Conservation (phyloP, 768 basidiomycete genomes). For the Psilocybe azurescens region DNA sequence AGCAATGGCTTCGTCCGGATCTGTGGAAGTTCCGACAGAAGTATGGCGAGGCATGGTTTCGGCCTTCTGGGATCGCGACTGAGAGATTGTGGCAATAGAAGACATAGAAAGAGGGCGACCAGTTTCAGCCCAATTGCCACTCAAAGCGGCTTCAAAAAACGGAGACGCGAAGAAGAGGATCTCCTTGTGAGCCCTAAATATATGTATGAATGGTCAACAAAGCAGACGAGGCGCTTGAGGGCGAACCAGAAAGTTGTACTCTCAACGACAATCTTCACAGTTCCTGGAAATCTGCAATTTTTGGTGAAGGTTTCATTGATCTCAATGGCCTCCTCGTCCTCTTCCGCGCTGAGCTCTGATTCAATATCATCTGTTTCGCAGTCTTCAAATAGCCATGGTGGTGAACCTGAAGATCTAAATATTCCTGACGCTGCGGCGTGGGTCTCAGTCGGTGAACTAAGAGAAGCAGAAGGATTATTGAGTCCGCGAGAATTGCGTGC, state of each 20-base stretch:
- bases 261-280: conserved; percentile 90
- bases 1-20: conserved; percentile 40
- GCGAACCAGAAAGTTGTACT: conserved; percentile 89
- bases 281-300: conserved; percentile 74
- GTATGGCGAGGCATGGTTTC: neutral
- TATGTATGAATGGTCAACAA: conserved; percentile 4
- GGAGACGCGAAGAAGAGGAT: conserved; percentile 92
- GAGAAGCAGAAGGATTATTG: conserved; percentile 77
- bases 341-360: conserved; percentile 70
- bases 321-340: conserved; percentile 75
- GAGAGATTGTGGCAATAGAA: conserved; percentile 84
- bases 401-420: conserved; percentile 81
- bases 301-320: conserved; percentile 82
- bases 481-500: conserved; percentile 82
- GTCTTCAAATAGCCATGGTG: conserved; percentile 82
- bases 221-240: neutral
- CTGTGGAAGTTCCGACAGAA: conserved; percentile 45
- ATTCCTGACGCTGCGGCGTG: conserved; percentile 88
- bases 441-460: conserved; percentile 87
- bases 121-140: conserved; percentile 93
- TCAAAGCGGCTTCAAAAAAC: conserved; percentile 91
- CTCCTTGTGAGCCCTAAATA: conserved; percentile 85
- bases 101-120: conserved; percentile 80
- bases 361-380: conserved; percentile 72
- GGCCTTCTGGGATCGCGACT: conserved; percentile 43